A percentile compares a stretch with the other conserved stretches of the same genome.
phyloP scores from a whole-genome alignment of 2,329 filamentous ascomycete genomes.

The Diplodia sapinea region DNA sequence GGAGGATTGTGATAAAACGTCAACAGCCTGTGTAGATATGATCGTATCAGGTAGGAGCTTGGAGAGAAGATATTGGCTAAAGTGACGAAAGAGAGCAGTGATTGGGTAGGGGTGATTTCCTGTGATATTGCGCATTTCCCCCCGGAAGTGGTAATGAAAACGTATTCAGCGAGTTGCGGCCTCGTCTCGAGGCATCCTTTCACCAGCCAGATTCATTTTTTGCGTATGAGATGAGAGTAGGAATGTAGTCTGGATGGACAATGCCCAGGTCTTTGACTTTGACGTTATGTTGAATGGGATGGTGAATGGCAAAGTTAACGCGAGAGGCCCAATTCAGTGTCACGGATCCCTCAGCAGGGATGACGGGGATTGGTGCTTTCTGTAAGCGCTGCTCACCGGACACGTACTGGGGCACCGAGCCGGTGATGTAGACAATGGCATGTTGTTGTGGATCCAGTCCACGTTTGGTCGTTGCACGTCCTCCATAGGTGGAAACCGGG shows the following conservation, averaged over 20 bases:
- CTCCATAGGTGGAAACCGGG: slow-evolving; percentile 50
- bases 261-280: slow-evolving; percentile 50
- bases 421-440: slow-evolving; percentile 44
- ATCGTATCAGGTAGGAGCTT: not conserved
- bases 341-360: slow-evolving; percentile 35
- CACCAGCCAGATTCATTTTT: not conserved
- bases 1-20: not conserved
- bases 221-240: not conserved
- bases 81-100: not conserved
- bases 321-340: slow-evolving; percentile 46
- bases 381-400: slow-evolving; percentile 41
- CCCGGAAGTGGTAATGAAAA: not conserved
- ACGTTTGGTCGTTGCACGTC: slow-evolving; percentile 45
- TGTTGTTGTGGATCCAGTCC: slow-evolving; percentile 48
- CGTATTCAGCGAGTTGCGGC: not conserved
- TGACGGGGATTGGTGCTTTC: slow-evolving; percentile 45
- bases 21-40: not conserved
- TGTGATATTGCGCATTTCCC: not conserved
- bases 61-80: not conserved
- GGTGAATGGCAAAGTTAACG: slow-evolving; percentile 51
- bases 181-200: not conserved
- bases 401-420: not conserved
- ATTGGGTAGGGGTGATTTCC: not conserved
- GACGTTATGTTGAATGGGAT: slow-evolving; percentile 53
- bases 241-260: slow-evolving; percentile 40